A percentile compares a stretch with the other conserved stretches of the same genome.
These are phyloP conservation scores for Aegilops speltoides DNA, from an alignment of 176 grass and related monocot species.

Conservation along the genomic window DNA sequence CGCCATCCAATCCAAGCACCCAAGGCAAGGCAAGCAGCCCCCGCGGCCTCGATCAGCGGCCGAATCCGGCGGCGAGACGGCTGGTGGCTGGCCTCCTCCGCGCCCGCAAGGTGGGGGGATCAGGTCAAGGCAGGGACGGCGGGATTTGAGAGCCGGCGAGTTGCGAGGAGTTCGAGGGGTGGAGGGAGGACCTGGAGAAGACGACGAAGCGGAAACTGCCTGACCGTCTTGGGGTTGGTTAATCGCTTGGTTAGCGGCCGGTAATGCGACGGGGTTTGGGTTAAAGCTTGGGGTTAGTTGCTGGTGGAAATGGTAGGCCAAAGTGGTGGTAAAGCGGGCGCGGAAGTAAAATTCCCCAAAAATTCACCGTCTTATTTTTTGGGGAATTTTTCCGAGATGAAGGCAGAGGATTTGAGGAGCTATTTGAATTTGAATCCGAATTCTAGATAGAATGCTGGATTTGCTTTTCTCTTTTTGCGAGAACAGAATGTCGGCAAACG, in stretches of 20 bases:
- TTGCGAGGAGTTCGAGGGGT: conserved; percentile 9
- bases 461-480: no score
- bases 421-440: no score
- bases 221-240: background rate
- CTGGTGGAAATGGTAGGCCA: background rate
- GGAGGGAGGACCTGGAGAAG: background rate
- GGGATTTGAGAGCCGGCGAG: conserved; percentile 14
- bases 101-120: background rate
- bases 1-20: conserved; percentile 1
- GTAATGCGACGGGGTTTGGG: background rate
- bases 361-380: no score
- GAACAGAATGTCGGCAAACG: no score
- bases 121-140: no score
- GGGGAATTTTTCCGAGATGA: no score
- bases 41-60: background rate
- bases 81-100: background rate
- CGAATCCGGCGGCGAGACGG: background rate
- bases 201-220: background rate
- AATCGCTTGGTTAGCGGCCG: conserved; percentile 20
- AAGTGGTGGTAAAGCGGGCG: background rate
- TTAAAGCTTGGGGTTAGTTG: background rate
- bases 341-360: no score
- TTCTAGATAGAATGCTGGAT: no score
- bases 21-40: background rate
- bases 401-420: no score